Evolutionary conservation across 2,329 filamentous ascomycete genomes (phyloP), one percentile per base, ranked within the genome.

Genomic region (Fusarium setosum): DNA sequence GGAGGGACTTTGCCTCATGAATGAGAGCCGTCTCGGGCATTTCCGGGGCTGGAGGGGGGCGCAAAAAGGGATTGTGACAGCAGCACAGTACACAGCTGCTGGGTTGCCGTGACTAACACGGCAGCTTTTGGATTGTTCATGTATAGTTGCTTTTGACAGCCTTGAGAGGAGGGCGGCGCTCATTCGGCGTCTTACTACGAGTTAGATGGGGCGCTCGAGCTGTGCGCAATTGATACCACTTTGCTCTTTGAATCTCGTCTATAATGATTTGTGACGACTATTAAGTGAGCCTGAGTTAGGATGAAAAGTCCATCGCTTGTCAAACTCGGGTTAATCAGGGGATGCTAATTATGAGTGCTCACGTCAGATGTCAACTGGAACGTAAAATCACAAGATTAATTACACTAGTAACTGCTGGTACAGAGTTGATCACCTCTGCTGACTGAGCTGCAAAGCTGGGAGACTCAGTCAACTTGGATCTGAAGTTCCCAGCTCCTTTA

Each of bases 211-310:
- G 48, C 47, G 56, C 47, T 52, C 41, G 45, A 62, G 38, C 34
- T 59, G 56, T 53, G 42, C 51, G 61, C 63, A 71, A 72, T 71
- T 72, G 69, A 71, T 71, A 71, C 67, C 69, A 71, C 26, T 59
- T 69, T 64, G 63, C 59, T 63, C 47, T 59, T 56, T n/a, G 40
- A 29, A 13, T 44, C 17, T 17, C 20, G 12, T 37, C 26, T 20
- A 18, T 23, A 4, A 23, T 31, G 18, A 32, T n/a, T 13, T 34
- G 31, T 31, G 42, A 47, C n/a, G n/a, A n/a, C n/a, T n/a, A n/a
- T n/a, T n/a, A n/a, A n/a, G n/a, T n/a, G n/a, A n/a, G n/a, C n/a
- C n/a, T n/a, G n/a, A n/a, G n/a, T n/a, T n/a, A n/a, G n/a, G n/a
- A n/a, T n/a, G n/a, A n/a, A n/a, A n/a, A n/a, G n/a, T n/a, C n/a